These are phyloP conservation scores for Auricularia sp. DNA, from an alignment of 768 basidiomycete genomes.

Conservation along the genomic window DNA sequence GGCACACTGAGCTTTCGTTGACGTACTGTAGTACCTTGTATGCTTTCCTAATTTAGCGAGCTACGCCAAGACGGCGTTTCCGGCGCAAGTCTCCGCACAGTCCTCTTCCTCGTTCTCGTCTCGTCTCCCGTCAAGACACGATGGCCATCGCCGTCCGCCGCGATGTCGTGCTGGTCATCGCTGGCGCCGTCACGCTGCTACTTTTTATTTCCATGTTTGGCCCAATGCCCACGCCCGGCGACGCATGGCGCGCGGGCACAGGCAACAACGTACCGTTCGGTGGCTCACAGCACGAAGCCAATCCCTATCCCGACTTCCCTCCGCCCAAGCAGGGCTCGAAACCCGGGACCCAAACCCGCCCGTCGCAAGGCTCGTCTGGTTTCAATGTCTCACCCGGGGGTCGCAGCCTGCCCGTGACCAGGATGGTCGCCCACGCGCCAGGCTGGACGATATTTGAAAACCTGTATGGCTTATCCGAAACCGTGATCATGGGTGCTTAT, in stretches of 20 bases:
- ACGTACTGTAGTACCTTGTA: too few species aligned
- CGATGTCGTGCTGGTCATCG: neutral
- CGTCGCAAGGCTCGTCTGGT: neutral
- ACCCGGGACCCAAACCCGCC: neutral
- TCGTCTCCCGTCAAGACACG: neutral
- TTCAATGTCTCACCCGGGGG: neutral
- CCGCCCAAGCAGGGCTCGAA: neutral
- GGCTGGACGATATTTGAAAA: conserved; percentile 83
- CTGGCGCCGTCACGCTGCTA: conserved; percentile 1
- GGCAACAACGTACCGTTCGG: neutral
- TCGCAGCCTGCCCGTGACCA: conserved; percentile 37
- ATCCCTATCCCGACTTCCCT: neutral
- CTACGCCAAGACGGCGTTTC: too few species aligned
- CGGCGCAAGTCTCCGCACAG: neutral
- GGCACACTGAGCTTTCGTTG: neutral
- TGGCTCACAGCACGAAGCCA: neutral
- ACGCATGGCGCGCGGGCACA: neutral
- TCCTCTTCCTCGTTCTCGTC: neutral
- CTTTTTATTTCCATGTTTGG: neutral
- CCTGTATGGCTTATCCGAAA: conserved; percentile 19
- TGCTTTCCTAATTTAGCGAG: too few species aligned
- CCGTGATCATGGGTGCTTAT: neutral
- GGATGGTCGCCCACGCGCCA: conserved; percentile 53
- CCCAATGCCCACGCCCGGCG: neutral
- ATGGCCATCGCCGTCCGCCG: neutral